Evolutionary conservation across 1,139 yeast species (phyloP), one percentile per base, ranked within the genome.

Genomic region (Yamadazyma membranifaciens): DNA sequence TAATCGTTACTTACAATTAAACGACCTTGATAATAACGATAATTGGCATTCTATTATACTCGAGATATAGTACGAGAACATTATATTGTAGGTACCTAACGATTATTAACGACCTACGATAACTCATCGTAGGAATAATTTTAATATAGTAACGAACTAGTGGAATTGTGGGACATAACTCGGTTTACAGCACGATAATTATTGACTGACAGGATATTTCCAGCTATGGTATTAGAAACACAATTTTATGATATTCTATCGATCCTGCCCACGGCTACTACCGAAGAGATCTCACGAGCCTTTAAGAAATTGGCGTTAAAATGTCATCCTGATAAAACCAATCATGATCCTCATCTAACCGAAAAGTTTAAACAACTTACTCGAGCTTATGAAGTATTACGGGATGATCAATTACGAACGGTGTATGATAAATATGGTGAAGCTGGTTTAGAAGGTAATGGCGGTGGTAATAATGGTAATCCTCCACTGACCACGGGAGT

Each of bases 321-420:
- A 43, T 72, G 68, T 45, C 78, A 72, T 46, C 78, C 78, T 1
- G 78, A 72, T 49, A 72, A 72, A 48, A 72, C 75, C 12, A 71
- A 70, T 48, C 75, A 67, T 45, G 63, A 72, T 45, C 72, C 73
- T 1, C 63, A 58, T 38, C 51, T 69, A 31, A 71, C 77, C 1
- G 77, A 72, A 48, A 60, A 58, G 48, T 72, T 72, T 51, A 72
- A 72, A 51, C 71, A 62, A 40, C 60, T 69, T 43, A 69, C 74
- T 1, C 52, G 65, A 37, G 76, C 77, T 1, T 72, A 71, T 47
- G 76, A 70, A 50, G 56, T 71, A 2, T 50, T 72, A 25, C 57
- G 60, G 39, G 75, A 72, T 44, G 46, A 49, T 4, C 55, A 50
- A 12, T 48, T 55, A 24, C 46, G 78, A 26, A 51, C 49, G 12